Evolutionary conservation across 257 asterid genomes (phyloP), one percentile per base, ranked within the genome.

Genomic region (Forsythia viridissima): DNA sequence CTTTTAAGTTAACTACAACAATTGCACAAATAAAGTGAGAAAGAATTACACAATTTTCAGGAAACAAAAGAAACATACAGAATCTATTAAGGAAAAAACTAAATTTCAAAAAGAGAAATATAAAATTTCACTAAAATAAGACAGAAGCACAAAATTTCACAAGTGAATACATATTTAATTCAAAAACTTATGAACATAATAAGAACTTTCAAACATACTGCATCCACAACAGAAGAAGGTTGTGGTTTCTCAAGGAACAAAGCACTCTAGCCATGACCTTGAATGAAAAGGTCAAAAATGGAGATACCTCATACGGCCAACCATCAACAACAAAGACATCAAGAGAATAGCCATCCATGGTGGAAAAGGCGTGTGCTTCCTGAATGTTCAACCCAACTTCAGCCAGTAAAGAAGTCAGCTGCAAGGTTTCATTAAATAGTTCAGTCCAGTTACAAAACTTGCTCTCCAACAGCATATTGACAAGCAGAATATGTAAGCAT

Each of bases 321-420:
- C 98, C 99, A 80, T 93, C 97, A 84, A 96, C 99, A 79, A 96
- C 99, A 81, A 96, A 96, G 76, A 96, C 98, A 83, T 96, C 98
- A 66, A 96, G 86, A 48, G 99, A 93, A 81, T 88, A 96, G 82
- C 99, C 99, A 89, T 96, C 99, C 43, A 82, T 87, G 9, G 98
- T 92, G 73, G 99, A 96, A 90, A 96, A 96, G 72, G 91, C 99
- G 80, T 93, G 99, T 76, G 99, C 99, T 88, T 96, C 99, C 84
- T 88, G 96, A 90, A 96, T 96, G 82, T 96, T 96, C 82, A 96
- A 85, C 78, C 99, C 99, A 85, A 93, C 82, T 87, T 93, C 99
- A 78, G 96, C 89, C 82, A 96, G 89, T 79, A 96, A 81, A n/a
- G 96, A 88, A 72, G 98, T 96, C 90, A 96, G 90, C 99, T 96